Conservation (phyloP, 108 stramenopile genomes). For the Nitzschia putrida region DNA sequence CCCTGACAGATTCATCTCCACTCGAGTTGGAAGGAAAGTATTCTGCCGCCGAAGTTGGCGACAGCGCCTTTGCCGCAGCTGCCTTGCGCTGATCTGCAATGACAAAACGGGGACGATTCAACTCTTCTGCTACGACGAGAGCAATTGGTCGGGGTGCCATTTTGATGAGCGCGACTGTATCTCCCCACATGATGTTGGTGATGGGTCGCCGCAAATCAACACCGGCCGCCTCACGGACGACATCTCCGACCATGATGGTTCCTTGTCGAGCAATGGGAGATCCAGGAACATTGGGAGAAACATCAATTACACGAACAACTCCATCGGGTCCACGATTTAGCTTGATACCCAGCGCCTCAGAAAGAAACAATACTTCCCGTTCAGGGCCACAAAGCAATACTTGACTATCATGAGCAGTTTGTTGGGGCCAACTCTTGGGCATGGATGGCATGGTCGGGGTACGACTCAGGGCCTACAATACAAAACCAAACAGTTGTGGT, state of each 20-base stretch:
- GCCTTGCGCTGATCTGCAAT: slow-evolving; percentile 32
- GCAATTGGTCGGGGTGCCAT: slow-evolving; percentile 80
- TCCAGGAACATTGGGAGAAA: slow-evolving; percentile 59
- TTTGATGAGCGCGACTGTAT: slow-evolving; percentile 86
- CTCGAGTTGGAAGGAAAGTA: slow-evolving; percentile 40
- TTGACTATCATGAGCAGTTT: slow-evolving; percentile 49
- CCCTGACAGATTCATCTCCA: slow-evolving; percentile 35
- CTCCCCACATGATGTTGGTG: slow-evolving; percentile 89
- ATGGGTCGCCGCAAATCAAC: slow-evolving; percentile 84
- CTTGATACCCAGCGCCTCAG: slow-evolving; percentile 81
- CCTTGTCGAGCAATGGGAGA: slow-evolving; percentile 75
- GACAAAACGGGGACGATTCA: neutral
- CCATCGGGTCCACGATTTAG: slow-evolving; percentile 87
- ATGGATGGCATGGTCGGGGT: slow-evolving; percentile 72
- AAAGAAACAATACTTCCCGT: slow-evolving; percentile 68
- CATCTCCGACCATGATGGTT: slow-evolving; percentile 68
- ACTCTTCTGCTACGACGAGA: slow-evolving; percentile 69
- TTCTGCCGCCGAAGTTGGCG: slow-evolving; percentile 30
- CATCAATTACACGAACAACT: slow-evolving; percentile 76
- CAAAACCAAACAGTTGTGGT: slow-evolving; percentile 1
- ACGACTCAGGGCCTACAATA: slow-evolving; percentile 53
- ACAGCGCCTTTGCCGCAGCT: slow-evolving; percentile 35
- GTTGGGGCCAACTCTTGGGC: slow-evolving; percentile 81
- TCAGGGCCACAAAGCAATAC: slow-evolving; percentile 57
- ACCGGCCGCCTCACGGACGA: slow-evolving; percentile 82